Evolutionary conservation across 148 eudicot genomes (phyloP).

Genomic region (Amaranthus cruentus): DNA sequence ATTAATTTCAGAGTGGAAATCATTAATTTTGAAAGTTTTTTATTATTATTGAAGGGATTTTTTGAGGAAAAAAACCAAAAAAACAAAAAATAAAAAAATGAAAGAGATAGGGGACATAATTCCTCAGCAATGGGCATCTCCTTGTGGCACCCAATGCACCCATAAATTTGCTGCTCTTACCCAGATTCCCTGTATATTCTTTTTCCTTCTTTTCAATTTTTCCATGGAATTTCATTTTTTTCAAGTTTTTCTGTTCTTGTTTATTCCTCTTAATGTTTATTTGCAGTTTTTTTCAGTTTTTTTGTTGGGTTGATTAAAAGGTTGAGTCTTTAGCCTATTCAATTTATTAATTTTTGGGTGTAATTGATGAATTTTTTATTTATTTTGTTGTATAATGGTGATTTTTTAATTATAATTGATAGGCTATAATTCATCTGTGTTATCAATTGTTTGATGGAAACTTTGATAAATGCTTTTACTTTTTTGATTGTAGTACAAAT

Average conservation of each 20-base stretch:
- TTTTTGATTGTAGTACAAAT: neutral
- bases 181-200: conserved; percentile 77
- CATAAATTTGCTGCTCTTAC: conserved; percentile 80
- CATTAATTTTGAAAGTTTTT: neutral
- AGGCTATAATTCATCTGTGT: neutral
- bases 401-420: neutral
- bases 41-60: neutral
- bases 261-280: neutral
- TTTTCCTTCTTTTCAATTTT: neutral
- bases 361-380: neutral
- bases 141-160: conserved; percentile 87
- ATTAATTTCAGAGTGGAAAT: neutral
- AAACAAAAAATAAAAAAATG: conserved; percentile 11
- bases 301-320: neutral
- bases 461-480: neutral
- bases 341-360: conserved; percentile 6
- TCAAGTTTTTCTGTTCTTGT: neutral
- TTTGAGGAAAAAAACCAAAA: neutral
- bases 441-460: neutral
- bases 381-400: neutral
- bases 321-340: neutral
- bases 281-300: neutral
- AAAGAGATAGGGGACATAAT: conserved; percentile 45
- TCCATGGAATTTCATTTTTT: neutral
- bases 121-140: conserved; percentile 80